Conservation (phyloP, 306 rosid species). For the Prunus mongolica region DNA sequence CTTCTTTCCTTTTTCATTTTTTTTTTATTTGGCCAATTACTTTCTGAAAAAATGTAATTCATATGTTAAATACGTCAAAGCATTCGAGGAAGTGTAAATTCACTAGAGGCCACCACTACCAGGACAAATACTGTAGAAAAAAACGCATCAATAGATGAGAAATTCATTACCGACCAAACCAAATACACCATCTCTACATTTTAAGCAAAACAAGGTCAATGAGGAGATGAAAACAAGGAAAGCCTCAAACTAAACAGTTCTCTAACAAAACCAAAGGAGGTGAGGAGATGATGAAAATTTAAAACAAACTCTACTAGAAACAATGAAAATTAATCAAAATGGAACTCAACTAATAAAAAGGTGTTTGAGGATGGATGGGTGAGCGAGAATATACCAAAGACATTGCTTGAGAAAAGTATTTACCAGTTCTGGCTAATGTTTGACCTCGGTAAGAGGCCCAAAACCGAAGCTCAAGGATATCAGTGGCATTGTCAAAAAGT, state of each 20-base stretch:
- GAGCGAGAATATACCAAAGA: not conserved
- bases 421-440: constrained; percentile 97
- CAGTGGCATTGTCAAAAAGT: constrained; percentile 52
- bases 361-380: not conserved
- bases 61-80: not conserved
- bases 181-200: not conserved
- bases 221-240: not conserved
- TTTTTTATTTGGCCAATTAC: not conserved
- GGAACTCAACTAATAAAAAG: not conserved
- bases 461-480: constrained; percentile 83
- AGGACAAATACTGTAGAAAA: not conserved
- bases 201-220: not conserved
- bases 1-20: too few species aligned
- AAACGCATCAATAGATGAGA: not conserved
- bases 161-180: not conserved
- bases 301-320: too few species aligned
- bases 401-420: constrained; percentile 8
- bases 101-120: not conserved
- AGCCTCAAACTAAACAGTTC: not conserved
- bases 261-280: too few species aligned
- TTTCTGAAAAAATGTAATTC: too few species aligned
- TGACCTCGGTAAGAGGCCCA: constrained; percentile 99
- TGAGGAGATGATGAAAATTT: too few species aligned
- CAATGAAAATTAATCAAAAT: too few species aligned
- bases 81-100: not conserved